Base-by-base conservation (phyloP, 768 basidiomycete species). In the Pisolithus orientalis region DNA sequence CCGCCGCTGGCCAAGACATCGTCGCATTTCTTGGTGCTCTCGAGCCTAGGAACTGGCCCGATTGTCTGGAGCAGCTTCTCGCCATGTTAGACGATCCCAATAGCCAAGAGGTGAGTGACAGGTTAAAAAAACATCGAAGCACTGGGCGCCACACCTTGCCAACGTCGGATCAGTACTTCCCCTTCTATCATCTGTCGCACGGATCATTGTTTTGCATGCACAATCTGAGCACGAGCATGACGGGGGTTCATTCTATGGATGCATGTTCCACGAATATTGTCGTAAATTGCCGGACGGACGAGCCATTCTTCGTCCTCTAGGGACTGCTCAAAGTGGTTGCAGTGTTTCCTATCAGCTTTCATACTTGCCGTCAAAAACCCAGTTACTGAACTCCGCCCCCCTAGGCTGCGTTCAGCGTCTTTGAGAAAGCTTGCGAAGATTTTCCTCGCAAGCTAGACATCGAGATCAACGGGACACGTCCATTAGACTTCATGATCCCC, bases 341-440 rank as follows among this genome's bases (percentile, higher is more conserved):
- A 24, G 8, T 37, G 21, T 44, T 49, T 51, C 11, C 14, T 32
- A 42, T 54, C 27, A 6, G 34, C 34, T 13, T 34, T 34, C 34
- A 6, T 10, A 54, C 34, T 37, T 43, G 24, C 24, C 37, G 24
- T 10, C 9, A 40, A 39, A 13, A 21, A 55, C 46, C 44, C 50
- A 52, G 25, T 49, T 57, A 57, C 58, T 61, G 47, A 60, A 57
- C 49, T 55, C 51, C 29, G 21, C 57, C 10, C 21, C 39, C 37
- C 0, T 49, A 87, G 95, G 90, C 90, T 44, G 90, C 93, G 11
- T 97, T 98, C 72, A 89, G 91, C 65, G 86, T 93, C 2, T 79
- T 98, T 34, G 88, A 91, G 70, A 96, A 96, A 68, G 88, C 95
- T 49, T 95, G 93, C 69, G 93, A 98, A 69, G 96, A 99, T 66